phyloP scores from a whole-genome alignment of 176 grass and related monocot genomes.

The Rhynchospora tenuis region DNA sequence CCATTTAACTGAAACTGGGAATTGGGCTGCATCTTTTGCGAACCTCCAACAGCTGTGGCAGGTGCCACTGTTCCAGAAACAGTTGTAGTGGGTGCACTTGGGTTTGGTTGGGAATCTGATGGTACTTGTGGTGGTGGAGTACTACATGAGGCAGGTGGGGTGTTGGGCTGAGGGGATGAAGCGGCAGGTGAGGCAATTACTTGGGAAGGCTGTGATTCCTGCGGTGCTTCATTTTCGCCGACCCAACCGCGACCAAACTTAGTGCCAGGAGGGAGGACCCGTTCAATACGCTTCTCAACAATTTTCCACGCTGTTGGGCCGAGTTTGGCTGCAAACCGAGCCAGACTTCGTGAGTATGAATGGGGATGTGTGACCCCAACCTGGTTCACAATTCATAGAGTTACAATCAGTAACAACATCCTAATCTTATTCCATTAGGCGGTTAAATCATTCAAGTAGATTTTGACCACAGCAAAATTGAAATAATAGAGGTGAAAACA shows the following conservation, averaged over 20 bases:
- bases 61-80: conserved; percentile 3
- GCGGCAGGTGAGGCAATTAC: conserved; percentile 22
- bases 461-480: neutral
- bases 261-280: conserved; percentile 43
- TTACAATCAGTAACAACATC: conserved; percentile 13
- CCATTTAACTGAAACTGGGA: neutral
- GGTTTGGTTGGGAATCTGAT: neutral
- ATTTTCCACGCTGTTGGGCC: conserved; percentile 66
- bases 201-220: conserved; percentile 27
- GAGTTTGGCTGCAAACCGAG: conserved; percentile 67
- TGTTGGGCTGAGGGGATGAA: neutral
- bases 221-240: conserved; percentile 47
- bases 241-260: conserved; percentile 79
- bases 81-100: neutral
- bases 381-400: conserved; percentile 28
- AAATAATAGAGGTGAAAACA: neutral
- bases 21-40: neutral
- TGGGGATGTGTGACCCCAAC: conserved; percentile 63
- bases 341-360: conserved; percentile 61
- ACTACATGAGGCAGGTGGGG: neutral
- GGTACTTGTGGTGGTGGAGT: neutral
- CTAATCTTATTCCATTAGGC: neutral
- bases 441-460: neutral
- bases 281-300: conserved; percentile 54
- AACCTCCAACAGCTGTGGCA: neutral